A percentile compares a stretch with the other conserved stretches of the same genome.
phyloP scores from a whole-genome alignment of 805 yeast genomes.

The Lipomyces kockii region DNA sequence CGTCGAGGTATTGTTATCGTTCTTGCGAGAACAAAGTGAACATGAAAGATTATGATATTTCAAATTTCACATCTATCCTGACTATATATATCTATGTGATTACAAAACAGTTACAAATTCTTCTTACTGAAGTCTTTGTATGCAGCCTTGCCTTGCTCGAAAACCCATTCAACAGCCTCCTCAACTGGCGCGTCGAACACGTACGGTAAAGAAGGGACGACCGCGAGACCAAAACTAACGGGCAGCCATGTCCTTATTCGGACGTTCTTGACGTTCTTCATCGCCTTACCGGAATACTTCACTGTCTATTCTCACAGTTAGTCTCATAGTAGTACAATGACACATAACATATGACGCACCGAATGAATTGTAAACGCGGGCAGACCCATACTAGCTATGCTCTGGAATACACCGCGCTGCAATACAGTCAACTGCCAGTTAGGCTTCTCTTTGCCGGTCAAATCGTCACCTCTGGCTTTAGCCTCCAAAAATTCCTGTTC shows the following conservation, averaged over 20 bases:
- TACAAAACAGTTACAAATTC: constrained; percentile 19
- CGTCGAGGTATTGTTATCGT: neutral
- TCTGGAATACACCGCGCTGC: constrained; percentile 79
- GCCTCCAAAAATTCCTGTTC: constrained; percentile 39
- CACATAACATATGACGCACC: constrained; percentile 14
- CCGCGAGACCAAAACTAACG: constrained; percentile 73
- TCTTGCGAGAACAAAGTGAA: neutral
- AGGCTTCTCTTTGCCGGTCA: constrained; percentile 43
- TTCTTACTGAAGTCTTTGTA: constrained; percentile 28
- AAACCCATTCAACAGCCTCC: constrained; percentile 62
- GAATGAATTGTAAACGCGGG: constrained; percentile 87
- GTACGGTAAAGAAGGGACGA: constrained; percentile 78
- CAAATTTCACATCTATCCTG: neutral
- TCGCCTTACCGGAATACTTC: constrained; percentile 64
- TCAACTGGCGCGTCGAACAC: constrained; percentile 85
- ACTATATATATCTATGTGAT: neutral
- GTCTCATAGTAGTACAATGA: neutral
- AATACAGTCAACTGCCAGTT: constrained; percentile 71
- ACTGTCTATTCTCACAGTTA: constrained; percentile 49
- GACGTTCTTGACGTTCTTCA: constrained; percentile 59
- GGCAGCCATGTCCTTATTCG: constrained; percentile 70
- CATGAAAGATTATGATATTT: neutral
- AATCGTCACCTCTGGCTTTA: constrained; percentile 71
- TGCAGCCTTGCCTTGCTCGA: constrained; percentile 47
- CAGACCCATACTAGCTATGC: constrained; percentile 82